Conservation (phyloP, 768 basidiomycete species). For the Cystofilobasidium bisporidii region DNA sequence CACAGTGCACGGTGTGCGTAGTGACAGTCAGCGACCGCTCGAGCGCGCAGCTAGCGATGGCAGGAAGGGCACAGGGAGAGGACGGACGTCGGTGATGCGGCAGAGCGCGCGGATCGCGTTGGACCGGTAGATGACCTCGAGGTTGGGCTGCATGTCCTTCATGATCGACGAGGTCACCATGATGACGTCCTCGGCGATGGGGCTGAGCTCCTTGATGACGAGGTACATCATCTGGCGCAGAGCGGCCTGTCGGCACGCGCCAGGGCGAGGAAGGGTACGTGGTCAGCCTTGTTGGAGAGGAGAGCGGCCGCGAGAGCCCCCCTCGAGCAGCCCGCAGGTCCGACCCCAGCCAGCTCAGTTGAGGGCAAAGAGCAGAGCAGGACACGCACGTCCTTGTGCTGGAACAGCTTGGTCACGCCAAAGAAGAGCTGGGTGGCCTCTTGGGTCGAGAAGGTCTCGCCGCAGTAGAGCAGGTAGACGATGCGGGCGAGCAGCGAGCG, state of each 20-base stretch:
- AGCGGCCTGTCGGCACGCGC: conserved; percentile 55
- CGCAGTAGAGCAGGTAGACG: conserved; percentile 90
- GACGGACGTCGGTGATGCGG: conserved; percentile 89
- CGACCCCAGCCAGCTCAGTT: no score
- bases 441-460: conserved; percentile 86
- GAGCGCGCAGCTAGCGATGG: not conserved
- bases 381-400: conserved; percentile 91
- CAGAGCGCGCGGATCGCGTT: conserved; percentile 95
- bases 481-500: conserved; percentile 91
- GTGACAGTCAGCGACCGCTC: not conserved
- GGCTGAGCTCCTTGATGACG: conserved; percentile 93
- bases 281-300: not conserved
- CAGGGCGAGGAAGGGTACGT: conserved; percentile 21
- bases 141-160: conserved; percentile 99
- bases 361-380: no score
- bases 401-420: conserved; percentile 96
- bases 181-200: conserved; percentile 94
- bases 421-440: conserved; percentile 98
- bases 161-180: conserved; percentile 99
- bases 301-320: not conserved
- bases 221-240: conserved; percentile 96
- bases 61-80: not conserved
- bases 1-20: conserved; percentile 25
- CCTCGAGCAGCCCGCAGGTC: no score
- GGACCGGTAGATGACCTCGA: conserved; percentile 95